These are phyloP conservation scores for Phylloporus sp. DNA, from an alignment of 768 basidiomycete species.

Conservation along the genomic window DNA sequence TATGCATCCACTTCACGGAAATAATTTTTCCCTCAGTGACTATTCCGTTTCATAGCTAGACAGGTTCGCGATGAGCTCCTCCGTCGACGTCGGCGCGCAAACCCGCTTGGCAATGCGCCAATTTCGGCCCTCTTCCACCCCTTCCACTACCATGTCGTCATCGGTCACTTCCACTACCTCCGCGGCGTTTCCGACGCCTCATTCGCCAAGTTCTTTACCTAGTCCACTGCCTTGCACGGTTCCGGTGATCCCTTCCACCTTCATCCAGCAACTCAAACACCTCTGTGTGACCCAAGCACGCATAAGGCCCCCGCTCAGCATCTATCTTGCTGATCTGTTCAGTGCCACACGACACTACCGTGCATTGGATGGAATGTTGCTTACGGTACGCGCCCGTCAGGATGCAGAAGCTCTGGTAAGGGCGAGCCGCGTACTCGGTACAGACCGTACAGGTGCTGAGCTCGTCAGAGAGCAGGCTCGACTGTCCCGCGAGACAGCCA, in stretches of 20 bases:
- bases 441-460: constrained; percentile 56
- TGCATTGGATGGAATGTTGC: constrained; percentile 60
- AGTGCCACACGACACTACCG: constrained; percentile 69
- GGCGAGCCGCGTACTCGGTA: constrained; percentile 61
- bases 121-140: constrained; percentile 26
- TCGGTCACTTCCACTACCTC: constrained; percentile 28
- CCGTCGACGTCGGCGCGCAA: constrained; percentile 45
- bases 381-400: constrained; percentile 54
- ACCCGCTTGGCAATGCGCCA: constrained; percentile 33
- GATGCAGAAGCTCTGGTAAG: constrained; percentile 66
- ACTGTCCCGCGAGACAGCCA: constrained; percentile 17
- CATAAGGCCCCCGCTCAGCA: constrained; percentile 46
- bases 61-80: constrained; percentile 72
- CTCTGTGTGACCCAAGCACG: constrained; percentile 34
- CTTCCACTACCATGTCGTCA: constrained; percentile 27
- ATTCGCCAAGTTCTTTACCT: constrained; percentile 11
- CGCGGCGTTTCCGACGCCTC: constrained; percentile 18
- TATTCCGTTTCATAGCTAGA: constrained; percentile 50
- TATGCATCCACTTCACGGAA: constrained; percentile 32
- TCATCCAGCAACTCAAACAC: constrained; percentile 27
- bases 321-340: constrained; percentile 73
- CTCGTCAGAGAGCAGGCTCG: constrained; percentile 37
- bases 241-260: constrained; percentile 29
- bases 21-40: background rate
- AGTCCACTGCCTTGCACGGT: constrained; percentile 18